Evolutionary conservation across 768 basidiomycete species (phyloP), one percentile per base, ranked within the genome.

Genomic region (Macrolepiota fuliginosa): DNA sequence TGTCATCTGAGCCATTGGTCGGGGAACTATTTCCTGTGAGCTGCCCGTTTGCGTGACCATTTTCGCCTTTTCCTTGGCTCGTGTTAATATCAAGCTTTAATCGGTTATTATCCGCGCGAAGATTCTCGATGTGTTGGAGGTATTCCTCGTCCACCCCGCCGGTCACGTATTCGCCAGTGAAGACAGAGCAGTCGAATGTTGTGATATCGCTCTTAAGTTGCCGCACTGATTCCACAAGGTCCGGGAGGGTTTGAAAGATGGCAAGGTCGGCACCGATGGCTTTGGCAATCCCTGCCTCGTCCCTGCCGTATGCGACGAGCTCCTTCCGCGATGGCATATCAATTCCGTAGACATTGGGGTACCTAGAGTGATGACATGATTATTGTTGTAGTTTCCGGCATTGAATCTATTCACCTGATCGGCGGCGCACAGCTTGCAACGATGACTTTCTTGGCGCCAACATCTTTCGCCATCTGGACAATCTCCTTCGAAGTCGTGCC

Each of bases 401-500:
- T 27, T 22, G 25, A 19, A 10, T n/a, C 52, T 12, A 67, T 79
- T 45, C 63, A 92, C 86, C 96, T 86, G 67, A 99, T 98, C 0
- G 97, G 94, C 5, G 97, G 97, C 7, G 97, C 94, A 70, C 97
- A 98, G 54, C 94, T 96, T 1, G 97, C 97, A 50, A 98, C 88
- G 64, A 98, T 90, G 68, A 99, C 94, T 67, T 91, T 92, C 74
- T 91, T 94, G 17, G 97, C 96, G 15, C 97, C 97, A 15, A 97
- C 97, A 69, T 99, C 97, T 71, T 96, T 96, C 19, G 96, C 97
- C 96, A 99, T 98, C 72, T 98, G 96, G 25, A 99, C 85, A 64
- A 99, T 99, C 73, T 99, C 97, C 71, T 93, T 96, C 13, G 96
- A 98, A 0, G 97, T 99, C 0, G 97, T 99, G 4, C 97, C 97